Evolutionary conservation across 176 grass and related monocot genomes (phyloP), one percentile per base, ranked within the genome.

Genomic region (Thinopyrum elongatum): DNA sequence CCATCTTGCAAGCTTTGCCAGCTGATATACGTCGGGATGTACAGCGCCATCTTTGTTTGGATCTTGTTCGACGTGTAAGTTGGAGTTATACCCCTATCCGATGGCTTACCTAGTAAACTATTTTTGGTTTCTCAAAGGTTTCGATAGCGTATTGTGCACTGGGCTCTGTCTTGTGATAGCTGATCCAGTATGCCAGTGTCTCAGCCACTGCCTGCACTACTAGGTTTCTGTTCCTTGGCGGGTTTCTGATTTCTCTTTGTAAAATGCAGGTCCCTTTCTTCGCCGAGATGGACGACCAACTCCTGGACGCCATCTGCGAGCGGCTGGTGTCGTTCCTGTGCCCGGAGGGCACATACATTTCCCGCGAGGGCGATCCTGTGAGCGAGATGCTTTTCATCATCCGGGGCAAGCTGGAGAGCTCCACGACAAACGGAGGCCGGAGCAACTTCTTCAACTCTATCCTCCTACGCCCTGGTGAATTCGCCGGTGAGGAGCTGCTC

Each of bases 371-470:
- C 8, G 95, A 98, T 70, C 95, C 95, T 21, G 95, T 98, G 42
- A 95, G 82, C 1, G 95, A 98, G 87, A 98, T 98, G 95, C 86
- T 95, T 10, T 98, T 98, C 47, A 90, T 98, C 26, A 95, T 95
- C 51, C 95, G 93, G 11, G 95, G 95, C 17, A 98, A 87, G 42
- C 78, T 98, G 8, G 95, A 98, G 19, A 98, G 95, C 67, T 92
- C 90, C 70, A 98, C 93, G 38, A 95, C 95, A 78, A 94, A 98
- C 1, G 95, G 95, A 33, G 93, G 95, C 33, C 89, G 68, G 57
- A 93, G 93, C 77, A 92, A 95, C 51, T 98, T 98, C 83, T 95
- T 98, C 89, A 92, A 95, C 69, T 93, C 93, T 1, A 95, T 88
- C 80, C 74, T 74, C 31, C 82, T 95, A 1, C 83, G 87, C 11